Conservation (phyloP, 371 early-diverging fungal species). For the Chytridiales sp. region DNA sequence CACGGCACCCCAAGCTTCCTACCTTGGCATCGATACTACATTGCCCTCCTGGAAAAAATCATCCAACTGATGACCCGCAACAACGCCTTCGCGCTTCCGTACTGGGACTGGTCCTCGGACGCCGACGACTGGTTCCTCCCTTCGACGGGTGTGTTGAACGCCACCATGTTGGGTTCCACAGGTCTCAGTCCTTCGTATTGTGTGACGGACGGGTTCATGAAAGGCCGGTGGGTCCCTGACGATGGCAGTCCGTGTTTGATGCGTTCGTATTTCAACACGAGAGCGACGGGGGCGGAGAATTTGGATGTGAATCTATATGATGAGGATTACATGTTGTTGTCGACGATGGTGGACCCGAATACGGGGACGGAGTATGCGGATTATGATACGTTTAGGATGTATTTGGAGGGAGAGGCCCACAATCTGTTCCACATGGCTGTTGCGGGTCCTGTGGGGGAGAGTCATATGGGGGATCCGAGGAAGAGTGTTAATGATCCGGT, state of each 20-base stretch:
- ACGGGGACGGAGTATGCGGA: not conserved
- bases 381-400: not conserved
- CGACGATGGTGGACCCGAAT: not conserved
- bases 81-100: conserved; percentile 23
- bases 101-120: conserved; percentile 22
- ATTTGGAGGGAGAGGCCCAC: conserved; percentile 1
- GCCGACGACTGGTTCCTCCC: not conserved
- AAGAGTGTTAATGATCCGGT: conserved; percentile 48
- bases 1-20: conserved; percentile 33
- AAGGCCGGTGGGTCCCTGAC: no score
- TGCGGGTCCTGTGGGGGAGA: not conserved
- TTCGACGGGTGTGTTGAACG: conserved; percentile 3
- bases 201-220: conserved; percentile 26
- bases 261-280: no score
- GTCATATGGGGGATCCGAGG: conserved; percentile 12
- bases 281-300: no score
- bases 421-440: conserved; percentile 1
- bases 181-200: conserved; percentile 15
- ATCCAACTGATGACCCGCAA: conserved; percentile 5
- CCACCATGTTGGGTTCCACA: conserved; percentile 4
- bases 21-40: conserved; percentile 36
- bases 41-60: conserved; percentile 18
- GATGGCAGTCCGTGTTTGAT: no score
- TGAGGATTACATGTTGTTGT: conserved; percentile 1
- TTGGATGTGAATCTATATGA: conserved; percentile 4